These are phyloP conservation scores for Phytomonas sp. DNA, from an alignment of 208 protist genomes.

Conservation along the genomic window DNA sequence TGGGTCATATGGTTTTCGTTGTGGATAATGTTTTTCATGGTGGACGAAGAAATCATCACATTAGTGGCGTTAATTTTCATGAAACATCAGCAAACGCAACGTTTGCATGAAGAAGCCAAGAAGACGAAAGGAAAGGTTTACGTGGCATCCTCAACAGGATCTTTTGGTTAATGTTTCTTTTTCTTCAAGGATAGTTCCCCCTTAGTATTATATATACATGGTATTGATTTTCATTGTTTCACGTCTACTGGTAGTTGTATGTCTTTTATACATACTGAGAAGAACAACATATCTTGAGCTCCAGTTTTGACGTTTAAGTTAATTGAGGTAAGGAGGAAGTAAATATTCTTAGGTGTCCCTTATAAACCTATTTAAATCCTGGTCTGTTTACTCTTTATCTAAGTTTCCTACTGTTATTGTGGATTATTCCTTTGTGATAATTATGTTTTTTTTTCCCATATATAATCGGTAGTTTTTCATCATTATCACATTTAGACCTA, in stretches of 20 bases:
- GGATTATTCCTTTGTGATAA: not conserved
- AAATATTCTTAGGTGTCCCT: not conserved
- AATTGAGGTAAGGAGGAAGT: not conserved
- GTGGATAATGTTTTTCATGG: slow-evolving; percentile 86
- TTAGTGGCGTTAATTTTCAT: slow-evolving; percentile 75
- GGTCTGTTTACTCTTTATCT: slow-evolving; percentile 4
- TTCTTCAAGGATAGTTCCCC: not conserved
- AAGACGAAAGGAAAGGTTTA: slow-evolving; percentile 81
- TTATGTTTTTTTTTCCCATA: slow-evolving; percentile 1
- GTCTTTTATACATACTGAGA: not conserved
- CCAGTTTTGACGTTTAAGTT: not conserved
- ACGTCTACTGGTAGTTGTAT: not conserved
- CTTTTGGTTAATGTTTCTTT: slow-evolving; percentile 18
- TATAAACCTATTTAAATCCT: not conserved
- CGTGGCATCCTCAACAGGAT: slow-evolving; percentile 57
- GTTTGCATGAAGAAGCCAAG: slow-evolving; percentile 75
- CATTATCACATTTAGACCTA: slow-evolving; percentile 2
- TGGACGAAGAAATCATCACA: slow-evolving; percentile 87
- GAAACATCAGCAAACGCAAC: slow-evolving; percentile 69
- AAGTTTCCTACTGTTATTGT: slow-evolving; percentile 5
- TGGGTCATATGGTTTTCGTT: slow-evolving; percentile 85
- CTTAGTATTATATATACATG: slow-evolving; percentile 10
- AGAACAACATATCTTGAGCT: not conserved
- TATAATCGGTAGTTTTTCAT: not conserved
- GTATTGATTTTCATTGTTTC: slow-evolving; percentile 3